Evolutionary conservation across 805 yeast genomes (phyloP), one percentile per base, ranked within the genome.

Genomic region (Spathaspora hagerdaliae): DNA sequence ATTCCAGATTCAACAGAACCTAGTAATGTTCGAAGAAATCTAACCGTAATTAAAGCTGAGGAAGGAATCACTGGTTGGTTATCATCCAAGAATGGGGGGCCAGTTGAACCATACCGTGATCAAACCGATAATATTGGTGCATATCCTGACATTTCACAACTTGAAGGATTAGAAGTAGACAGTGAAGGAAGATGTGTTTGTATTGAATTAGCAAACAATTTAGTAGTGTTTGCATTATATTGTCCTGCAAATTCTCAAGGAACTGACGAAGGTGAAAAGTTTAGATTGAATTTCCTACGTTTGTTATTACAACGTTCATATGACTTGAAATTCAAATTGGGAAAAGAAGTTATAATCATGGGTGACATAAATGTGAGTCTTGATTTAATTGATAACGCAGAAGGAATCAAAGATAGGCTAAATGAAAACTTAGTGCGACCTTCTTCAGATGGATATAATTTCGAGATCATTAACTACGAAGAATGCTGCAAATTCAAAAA

Each of bases 221-320:
- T 81, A 0, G 87, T 87, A 3, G 61, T 87, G 0, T 77, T 87
- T 38, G 71, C 83, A 0, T 74, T 84, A 5, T 92, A 92, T 58
- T 92, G 97, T 59, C 98, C 98, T 0, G 98, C 98, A 1, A 88
- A 89, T 59, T 87, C 97, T 0, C 71, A 73, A 62, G 78, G 75
- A 1, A 79, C 89, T 0, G 85, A 78, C 26, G 84, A 80, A 27
- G 96, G 82, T 2, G 86, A 82, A 51, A 57, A 55, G 10, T 83
- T 72, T 52, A 64, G 95, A 42, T 52, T 79, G 34, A 63, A 69
- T 12, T 92, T 87, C 54, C 66, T 88, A 43, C 67, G 69, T 19
- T 64, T 78, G 1, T 59, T 92, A 40, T 78, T 89, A 43, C 64
- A 74, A 44, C 74, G 99, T 38, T 76, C 87, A 13, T 64, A 77